Conservation (phyloP, 768 basidiomycete genomes). For the Phylloporus rhodoxanthus region DNA sequence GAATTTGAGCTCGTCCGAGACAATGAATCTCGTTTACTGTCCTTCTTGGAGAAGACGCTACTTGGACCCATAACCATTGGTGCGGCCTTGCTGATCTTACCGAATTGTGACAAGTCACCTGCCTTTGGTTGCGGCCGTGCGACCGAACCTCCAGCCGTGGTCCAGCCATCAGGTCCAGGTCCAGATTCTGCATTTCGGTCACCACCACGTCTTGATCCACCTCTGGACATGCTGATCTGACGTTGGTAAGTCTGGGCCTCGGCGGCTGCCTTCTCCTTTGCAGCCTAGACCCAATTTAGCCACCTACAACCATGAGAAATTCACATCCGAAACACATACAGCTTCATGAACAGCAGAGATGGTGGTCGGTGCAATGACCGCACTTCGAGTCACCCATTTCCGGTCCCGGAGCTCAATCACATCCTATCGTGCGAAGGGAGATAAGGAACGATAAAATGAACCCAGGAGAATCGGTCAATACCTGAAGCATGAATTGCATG, state of each 20-base stretch:
- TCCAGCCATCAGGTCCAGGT: conserved; percentile 87
- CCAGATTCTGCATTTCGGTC: conserved; percentile 59
- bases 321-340: conserved; percentile 41
- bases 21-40: conserved; percentile 62
- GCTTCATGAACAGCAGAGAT: conserved; percentile 84
- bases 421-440: conserved; percentile 50
- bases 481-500: conserved; percentile 95
- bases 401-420: conserved; percentile 81
- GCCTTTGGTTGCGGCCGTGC: conserved; percentile 65
- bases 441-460: neutral
- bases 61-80: conserved; percentile 78
- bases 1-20: conserved; percentile 73
- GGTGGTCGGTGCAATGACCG: conserved; percentile 74
- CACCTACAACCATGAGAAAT: neutral
- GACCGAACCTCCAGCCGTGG: conserved; percentile 51
- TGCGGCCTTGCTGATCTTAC: conserved; percentile 72
- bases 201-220: conserved; percentile 83
- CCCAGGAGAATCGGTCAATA: conserved; percentile 32
- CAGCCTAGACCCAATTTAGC: conserved; percentile 45
- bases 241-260: conserved; percentile 58
- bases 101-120: conserved; percentile 82
- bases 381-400: conserved; percentile 72
- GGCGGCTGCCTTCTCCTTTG: conserved; percentile 69
- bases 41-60: conserved; percentile 78
- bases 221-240: conserved; percentile 77